Evolutionary conservation across 495 filamentous ascomycete species (phyloP).

Genomic region (Aspergillus sparsus): DNA sequence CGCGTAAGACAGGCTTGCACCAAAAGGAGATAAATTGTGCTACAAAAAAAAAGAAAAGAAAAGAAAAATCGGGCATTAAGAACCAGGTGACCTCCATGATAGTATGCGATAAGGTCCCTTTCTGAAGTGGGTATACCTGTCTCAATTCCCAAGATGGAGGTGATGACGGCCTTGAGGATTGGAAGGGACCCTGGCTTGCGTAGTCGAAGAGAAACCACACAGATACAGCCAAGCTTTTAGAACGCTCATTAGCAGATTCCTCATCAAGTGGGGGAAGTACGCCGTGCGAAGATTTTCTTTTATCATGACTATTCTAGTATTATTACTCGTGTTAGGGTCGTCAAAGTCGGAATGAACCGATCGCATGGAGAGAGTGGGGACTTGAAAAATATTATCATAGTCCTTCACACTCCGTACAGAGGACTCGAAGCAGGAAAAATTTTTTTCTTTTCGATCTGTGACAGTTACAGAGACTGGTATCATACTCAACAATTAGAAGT

Average conservation of each 20-base stretch:
- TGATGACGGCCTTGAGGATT: slow-evolving; percentile 15
- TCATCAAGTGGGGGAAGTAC: slow-evolving; percentile 18
- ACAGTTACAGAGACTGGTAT: too few relatives aligned
- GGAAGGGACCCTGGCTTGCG: slow-evolving; percentile 22
- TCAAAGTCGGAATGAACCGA: slow-evolving; percentile 3
- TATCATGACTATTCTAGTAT: not conserved
- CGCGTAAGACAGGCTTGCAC: slow-evolving; percentile 30
- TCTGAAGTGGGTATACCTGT: slow-evolving; percentile 4
- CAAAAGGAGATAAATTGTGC: slow-evolving; percentile 17
- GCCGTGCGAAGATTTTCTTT: too few relatives aligned
- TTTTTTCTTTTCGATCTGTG: too few relatives aligned
- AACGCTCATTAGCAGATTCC: slow-evolving; percentile 25
- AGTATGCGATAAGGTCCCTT: not conserved
- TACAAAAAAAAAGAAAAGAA: not conserved
- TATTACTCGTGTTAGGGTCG: not conserved
- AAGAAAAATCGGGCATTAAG: not conserved
- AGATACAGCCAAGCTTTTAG: slow-evolving; percentile 25
- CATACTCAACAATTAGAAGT: too few relatives aligned
- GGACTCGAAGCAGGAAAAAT: not conserved
- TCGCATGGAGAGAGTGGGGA: slow-evolving; percentile 4
- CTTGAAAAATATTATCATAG: not conserved
- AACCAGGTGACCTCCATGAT: not conserved
- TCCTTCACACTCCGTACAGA: not conserved
- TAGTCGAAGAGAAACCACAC: slow-evolving; percentile 20
- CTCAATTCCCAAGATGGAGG: slow-evolving; percentile 4